Conservation (phyloP, 225 moss, liverwort and hornwort genomes). For the Sphagnum tenellum region DNA sequence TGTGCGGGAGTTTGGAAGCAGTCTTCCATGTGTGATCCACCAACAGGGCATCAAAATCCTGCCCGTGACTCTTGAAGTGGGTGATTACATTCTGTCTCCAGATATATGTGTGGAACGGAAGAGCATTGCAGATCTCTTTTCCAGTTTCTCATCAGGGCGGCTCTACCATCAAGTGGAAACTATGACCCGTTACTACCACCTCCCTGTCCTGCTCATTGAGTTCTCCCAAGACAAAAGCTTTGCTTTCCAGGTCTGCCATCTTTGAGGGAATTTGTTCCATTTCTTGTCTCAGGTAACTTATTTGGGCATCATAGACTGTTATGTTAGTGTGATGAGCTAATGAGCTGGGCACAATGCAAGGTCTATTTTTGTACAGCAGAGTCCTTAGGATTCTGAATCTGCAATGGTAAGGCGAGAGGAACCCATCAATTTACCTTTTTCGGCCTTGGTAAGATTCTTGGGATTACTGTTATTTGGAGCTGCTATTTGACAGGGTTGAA, state of each 20-base stretch:
- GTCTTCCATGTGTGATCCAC: slow-evolving; percentile 88
- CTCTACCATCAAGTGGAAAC: slow-evolving; percentile 97
- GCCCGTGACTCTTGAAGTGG: slow-evolving; percentile 97
- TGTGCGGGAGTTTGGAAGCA: slow-evolving; percentile 98
- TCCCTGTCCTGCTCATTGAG: slow-evolving; percentile 88
- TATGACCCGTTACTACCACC: slow-evolving; percentile 81
- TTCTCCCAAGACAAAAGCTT: slow-evolving; percentile 97
- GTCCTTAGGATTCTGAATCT: no score
- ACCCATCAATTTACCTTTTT: no score
- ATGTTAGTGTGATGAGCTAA: no score
- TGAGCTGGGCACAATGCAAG: no score
- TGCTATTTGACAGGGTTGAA: no score
- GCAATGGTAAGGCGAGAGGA: no score
- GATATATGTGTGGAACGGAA: slow-evolving; percentile 96
- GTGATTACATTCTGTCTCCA: slow-evolving; percentile 93
- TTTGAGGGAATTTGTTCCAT: no score
- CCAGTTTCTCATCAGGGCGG: slow-evolving; percentile 85
- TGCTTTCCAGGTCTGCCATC: slow-evolving; percentile 57
- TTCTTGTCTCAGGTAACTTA: no score
- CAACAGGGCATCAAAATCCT: slow-evolving; percentile 90
- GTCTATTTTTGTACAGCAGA: no score
- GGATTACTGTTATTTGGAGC: no score
- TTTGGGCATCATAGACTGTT: no score
- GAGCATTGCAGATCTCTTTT: slow-evolving; percentile 79
- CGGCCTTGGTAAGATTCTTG: no score